These are phyloP conservation scores for Colletotrichum phormii DNA, from an alignment of 2,329 filamentous ascomycete species.

Conservation along the genomic window DNA sequence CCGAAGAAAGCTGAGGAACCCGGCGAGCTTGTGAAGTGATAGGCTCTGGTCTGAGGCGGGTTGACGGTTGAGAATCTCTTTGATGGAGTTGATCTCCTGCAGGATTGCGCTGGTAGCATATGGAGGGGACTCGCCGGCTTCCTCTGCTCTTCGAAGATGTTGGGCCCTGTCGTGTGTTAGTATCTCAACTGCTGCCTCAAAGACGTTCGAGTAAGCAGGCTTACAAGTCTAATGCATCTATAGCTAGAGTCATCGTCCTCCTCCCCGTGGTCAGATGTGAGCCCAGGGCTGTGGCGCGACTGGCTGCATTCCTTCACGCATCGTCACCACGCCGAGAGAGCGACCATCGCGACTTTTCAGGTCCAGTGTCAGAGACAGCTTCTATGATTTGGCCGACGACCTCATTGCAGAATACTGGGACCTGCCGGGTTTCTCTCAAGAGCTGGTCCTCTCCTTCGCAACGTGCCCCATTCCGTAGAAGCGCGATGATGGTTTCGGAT, in stretches of 20 bases:
- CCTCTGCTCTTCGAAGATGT: constrained; percentile 12
- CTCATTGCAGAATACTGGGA: constrained; percentile 5
- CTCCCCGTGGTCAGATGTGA: neutral
- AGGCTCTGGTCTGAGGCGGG: neutral
- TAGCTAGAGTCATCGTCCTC: constrained; percentile 7
- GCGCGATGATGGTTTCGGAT: neutral
- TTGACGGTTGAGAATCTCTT: neutral
- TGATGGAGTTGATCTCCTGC: constrained; percentile 25
- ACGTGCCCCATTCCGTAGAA: neutral
- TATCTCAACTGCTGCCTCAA: too few relatives aligned
- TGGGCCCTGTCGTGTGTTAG: constrained; percentile 1
- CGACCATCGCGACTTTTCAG: neutral
- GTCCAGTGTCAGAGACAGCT: neutral
- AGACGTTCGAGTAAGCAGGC: neutral
- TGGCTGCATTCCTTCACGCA: neutral
- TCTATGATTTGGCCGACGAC: neutral
- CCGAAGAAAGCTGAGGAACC: constrained; percentile 11
- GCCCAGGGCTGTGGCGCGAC: neutral
- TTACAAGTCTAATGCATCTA: constrained; percentile 21
- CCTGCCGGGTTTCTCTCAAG: neutral
- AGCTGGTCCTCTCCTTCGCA: neutral
- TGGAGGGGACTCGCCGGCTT: constrained; percentile 27
- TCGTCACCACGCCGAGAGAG: neutral
- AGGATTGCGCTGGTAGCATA: constrained; percentile 21
- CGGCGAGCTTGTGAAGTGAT: neutral